Evolutionary conservation across 2,329 filamentous ascomycete species (phyloP), one percentile per base, ranked within the genome.

Genomic region (Xylariaceae sp.): DNA sequence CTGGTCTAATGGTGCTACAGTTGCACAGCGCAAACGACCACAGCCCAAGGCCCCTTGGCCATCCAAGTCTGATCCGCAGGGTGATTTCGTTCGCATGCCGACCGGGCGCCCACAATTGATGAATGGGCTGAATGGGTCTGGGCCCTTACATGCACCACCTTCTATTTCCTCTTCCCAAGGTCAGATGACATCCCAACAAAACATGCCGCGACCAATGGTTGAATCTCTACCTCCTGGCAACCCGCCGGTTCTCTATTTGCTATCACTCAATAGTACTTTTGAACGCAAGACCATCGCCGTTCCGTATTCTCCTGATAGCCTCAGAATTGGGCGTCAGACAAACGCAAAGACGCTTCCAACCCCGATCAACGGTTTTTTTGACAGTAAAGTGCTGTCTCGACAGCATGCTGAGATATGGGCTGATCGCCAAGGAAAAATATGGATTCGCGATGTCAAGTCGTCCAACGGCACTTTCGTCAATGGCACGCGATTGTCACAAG

Each of bases 391-490:
- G 30, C 82, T 99, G 23, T 97, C 94, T 45, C 84, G 94, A 68
- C 92, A 97, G 72, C 94, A 99, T 74, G 94, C 94, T 42, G 94
- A 99, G 73, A 89, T 99, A 44, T 97, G 92, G 86, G 92, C 94
- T 18, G 83, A 86, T 63, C 75, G 79, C 56, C 87, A 89, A 63
- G 92, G 92, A 56, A 96, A 96, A 72, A 88, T 99, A 49, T 97
- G 88, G 83, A 97, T 99, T 67, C 86, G 92, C 59, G 94, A 99
- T 75, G 89, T 99, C 68, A 99, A 97, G 75, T 97, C 94, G 0
- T 99, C 94, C 47, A 99, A 99, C 72, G 94, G 94, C 60, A 99
- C 94, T 0, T 99, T 99, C 74, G 93, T 99, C 67, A 99, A 99
- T 70, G 92, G 92, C 17, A 85, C 88, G 57, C 87, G 94, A 35